Base-by-base conservation (phyloP, 805 yeast genomes). In the Saccharomycopsis olivae region DNA sequence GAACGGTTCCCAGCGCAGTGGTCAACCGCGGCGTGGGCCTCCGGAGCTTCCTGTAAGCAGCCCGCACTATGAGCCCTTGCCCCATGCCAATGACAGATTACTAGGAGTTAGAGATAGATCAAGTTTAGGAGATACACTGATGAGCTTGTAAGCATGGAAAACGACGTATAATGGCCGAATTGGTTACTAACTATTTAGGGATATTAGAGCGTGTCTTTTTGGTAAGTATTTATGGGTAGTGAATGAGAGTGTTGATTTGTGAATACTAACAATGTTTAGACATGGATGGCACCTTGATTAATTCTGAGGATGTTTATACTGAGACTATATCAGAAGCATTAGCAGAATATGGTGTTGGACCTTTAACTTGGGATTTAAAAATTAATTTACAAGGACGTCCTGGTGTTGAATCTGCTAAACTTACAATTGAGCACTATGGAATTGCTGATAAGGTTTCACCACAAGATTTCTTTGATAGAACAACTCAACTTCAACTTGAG, bases 241-340 rank as follows among this genome's bases (percentile, higher is more conserved):
- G 4, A 5, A n/a, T n/a, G n/a, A n/a, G n/a, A n/a, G n/a, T n/a
- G n/a, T n/a, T n/a, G n/a, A n/a, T n/a, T 11, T 29, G 13, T 14
- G 15, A 8, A 5, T 20, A 21, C 28, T 3, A n/a, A n/a, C n/a
- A 28, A 36, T 24, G 29, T 32, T 24, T 35, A 65, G 95, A 85
- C 66, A 84, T 92, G 97, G 99, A 92, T 57, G 99, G 99, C 1
- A 71, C 94, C 18, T 66, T 92, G 47, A 72, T 92, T 54, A 85
- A 88, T 62, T 83, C 96, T 3, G 99, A 92, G 59, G 94, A 84
- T 49, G 67, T 88, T 40, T 92, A 92, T 58, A 89, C 98, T 1
- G 74, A 75, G 41, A 82, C 84, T 2, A 65, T 84, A 24, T 72
- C 81, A 36, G 78, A 75, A 39, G 58, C 84, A 2, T 65, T 92